Evolutionary conservation across 768 basidiomycete genomes (phyloP), one percentile per base, ranked within the genome.

Genomic region (Fibroporia radiculosa): DNA sequence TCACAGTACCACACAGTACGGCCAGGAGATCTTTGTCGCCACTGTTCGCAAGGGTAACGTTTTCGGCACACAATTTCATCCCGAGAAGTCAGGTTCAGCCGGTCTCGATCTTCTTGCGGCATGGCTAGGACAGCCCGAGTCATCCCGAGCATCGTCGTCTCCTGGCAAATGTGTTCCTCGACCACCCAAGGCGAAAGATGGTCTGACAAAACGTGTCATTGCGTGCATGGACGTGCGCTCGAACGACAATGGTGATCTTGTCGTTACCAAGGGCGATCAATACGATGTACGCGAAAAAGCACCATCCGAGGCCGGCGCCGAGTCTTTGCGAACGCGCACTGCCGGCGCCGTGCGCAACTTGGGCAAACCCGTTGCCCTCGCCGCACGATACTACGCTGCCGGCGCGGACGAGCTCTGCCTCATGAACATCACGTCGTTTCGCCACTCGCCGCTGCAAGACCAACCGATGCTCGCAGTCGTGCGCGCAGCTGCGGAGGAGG

Each of bases 371-470:
- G 90, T 99, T 56, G 80, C 88, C 23, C 81, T 98, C 48, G 85
- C 93, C 2, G 77, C 74, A 38, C 80, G 78, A 52, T 98, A 99
- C 68, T 98, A 84, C 66, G 62, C 68, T 10, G 78, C 81, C 25
- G 93, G 93, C 25, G 95, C 95, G 36, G 96, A 99, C 64, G 96
- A 99, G 66, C 72, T 99, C 27, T 96, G 92, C 62, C 81, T 99
- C 51, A 84, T 99, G 61, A 99, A 99, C 67, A 99, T 99, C 72
- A 99, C 96, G 13, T 96, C 95, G 50, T 99, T 99, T 79, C 88
- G 96, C 49, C 84, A 88, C 57, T 97, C 92, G 12, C 93, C 96
- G 1, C 73, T 99, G 27, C 82, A 74, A 34, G 96, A 98, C 65
- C 96, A 99, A 66, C 96, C 96, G 0, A 98, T 99, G 96, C 78